phyloP scores from a whole-genome alignment of 1,284 basidiomycete genomes.

The Fistulina hepatica region DNA sequence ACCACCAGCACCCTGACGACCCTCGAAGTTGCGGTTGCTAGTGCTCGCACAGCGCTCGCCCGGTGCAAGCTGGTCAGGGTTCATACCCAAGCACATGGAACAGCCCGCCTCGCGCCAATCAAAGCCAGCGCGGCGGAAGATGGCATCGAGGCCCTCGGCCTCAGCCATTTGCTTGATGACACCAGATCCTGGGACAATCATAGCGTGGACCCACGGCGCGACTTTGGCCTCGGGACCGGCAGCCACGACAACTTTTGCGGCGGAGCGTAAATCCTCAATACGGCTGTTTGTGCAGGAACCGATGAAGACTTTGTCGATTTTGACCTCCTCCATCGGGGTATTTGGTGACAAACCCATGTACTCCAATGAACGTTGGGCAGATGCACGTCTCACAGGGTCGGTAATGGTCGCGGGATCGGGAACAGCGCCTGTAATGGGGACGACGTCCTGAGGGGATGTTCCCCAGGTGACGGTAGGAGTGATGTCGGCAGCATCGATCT shows the following conservation, averaged over 20 bases:
- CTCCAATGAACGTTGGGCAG: slow-evolving; percentile 71
- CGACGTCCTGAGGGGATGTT: slow-evolving; percentile 89
- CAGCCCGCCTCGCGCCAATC: slow-evolving; percentile 98
- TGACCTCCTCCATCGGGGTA: slow-evolving; percentile 77
- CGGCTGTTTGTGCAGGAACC: slow-evolving; percentile 97
- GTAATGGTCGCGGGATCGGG: slow-evolving; percentile 70
- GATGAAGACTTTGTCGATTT: slow-evolving; percentile 91
- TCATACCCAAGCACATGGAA: slow-evolving; percentile 98
- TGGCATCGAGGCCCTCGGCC: slow-evolving; percentile 80
- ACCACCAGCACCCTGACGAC: slow-evolving; percentile 84
- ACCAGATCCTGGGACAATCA: slow-evolving; percentile 95
- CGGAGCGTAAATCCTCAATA: slow-evolving; percentile 90
- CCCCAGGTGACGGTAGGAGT: slow-evolving; percentile 95
- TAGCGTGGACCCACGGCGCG: slow-evolving; percentile 72
- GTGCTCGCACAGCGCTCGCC: slow-evolving; percentile 93
- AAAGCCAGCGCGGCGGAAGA: slow-evolving; percentile 92
- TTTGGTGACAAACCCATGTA: slow-evolving; percentile 90
- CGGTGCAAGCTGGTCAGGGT: slow-evolving; percentile 86
- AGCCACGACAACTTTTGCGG: slow-evolving; percentile 72
- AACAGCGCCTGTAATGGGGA: slow-evolving; percentile 77
- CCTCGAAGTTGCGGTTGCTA: slow-evolving; percentile 96
- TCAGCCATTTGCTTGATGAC: slow-evolving; percentile 93
- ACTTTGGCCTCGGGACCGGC: slow-evolving; percentile 73
- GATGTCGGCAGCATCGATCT: slow-evolving; percentile 82
- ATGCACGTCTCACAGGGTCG: slow-evolving; percentile 57